Evolutionary conservation across 2,329 filamentous ascomycete genomes (phyloP).

Genomic region (Lachnellula arida): DNA sequence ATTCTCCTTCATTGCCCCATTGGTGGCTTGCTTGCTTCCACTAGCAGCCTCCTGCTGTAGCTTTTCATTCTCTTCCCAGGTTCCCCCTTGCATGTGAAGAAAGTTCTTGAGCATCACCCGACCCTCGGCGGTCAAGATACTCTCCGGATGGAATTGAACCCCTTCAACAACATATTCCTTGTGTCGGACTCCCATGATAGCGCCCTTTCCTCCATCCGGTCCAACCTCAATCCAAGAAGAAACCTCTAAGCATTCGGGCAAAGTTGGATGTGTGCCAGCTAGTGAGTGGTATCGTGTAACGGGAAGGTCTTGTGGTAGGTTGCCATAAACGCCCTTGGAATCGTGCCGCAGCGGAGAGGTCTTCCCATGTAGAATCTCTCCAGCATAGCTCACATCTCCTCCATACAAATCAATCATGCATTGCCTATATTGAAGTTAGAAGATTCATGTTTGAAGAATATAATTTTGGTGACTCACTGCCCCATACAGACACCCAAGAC

Average conservation of each 20-base stretch:
- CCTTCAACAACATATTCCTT: constrained; percentile 89
- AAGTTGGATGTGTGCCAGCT: constrained; percentile 81
- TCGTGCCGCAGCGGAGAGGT: constrained; percentile 90
- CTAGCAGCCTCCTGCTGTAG: constrained; percentile 42
- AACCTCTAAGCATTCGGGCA: constrained; percentile 82
- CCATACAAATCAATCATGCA: constrained; percentile 95
- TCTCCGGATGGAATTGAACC: constrained; percentile 97
- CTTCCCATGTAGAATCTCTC: constrained; percentile 96
- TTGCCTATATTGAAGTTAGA: constrained; percentile 51
- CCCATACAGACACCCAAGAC: constrained; percentile 99
- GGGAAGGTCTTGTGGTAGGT: constrained; percentile 72
- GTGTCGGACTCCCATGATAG: constrained; percentile 97
- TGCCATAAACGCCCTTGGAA: constrained; percentile 81
- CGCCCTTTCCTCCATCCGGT: constrained; percentile 69
- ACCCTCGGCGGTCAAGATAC: constrained; percentile 87
- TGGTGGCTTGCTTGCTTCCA: constrained; percentile 21
- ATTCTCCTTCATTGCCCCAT: constrained; percentile 61
- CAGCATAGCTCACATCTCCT: constrained; percentile 84
- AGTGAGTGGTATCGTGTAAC: constrained; percentile 97
- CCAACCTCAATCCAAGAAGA: constrained; percentile 81
- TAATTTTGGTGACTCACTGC: constrained; percentile 55
- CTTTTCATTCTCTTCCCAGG: constrained; percentile 76
- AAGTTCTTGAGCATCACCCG: constrained; percentile 92
- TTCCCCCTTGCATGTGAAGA: constrained; percentile 78
- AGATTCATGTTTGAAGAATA: background rate